Conservation (phyloP, 2,329 filamentous ascomycete genomes). For the Cylindrodendrum hubeiense region DNA sequence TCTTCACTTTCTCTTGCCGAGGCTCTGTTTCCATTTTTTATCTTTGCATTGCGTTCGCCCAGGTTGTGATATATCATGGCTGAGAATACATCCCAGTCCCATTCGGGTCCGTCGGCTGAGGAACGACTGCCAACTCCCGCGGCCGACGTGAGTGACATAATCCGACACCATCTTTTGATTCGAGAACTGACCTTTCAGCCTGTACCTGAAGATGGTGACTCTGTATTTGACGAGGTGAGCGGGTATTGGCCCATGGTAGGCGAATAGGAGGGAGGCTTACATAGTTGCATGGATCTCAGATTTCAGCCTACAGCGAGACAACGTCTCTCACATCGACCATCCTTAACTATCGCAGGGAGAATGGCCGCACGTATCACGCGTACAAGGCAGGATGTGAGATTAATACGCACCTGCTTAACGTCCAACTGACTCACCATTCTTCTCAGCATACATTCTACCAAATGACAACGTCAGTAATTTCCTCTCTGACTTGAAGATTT, state of each 20-base stretch:
- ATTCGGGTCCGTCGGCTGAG: background rate
- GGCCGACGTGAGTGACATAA: background rate
- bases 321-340: slow-evolving; percentile 21
- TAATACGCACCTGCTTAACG: background rate
- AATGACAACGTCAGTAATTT: slow-evolving; percentile 23
- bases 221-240: slow-evolving; percentile 14
- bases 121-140: background rate
- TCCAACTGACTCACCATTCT: background rate
- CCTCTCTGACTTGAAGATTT: background rate
- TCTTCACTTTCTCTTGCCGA: background rate
- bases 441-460: slow-evolving; percentile 22
- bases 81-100: background rate
- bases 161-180: background rate
- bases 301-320: slow-evolving; percentile 8
- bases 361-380: slow-evolving; percentile 30
- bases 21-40: background rate
- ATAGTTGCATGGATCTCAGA: background rate
- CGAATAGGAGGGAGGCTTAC: background rate
- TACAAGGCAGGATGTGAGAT: slow-evolving; percentile 32
- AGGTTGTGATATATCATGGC: background rate
- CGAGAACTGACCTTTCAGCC: background rate
- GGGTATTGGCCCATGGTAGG: background rate
- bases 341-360: slow-evolving; percentile 25
- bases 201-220: background rate
- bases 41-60: background rate